phyloP scores from a whole-genome alignment of 306 rosid species.

The Dalbergia cultrata region DNA sequence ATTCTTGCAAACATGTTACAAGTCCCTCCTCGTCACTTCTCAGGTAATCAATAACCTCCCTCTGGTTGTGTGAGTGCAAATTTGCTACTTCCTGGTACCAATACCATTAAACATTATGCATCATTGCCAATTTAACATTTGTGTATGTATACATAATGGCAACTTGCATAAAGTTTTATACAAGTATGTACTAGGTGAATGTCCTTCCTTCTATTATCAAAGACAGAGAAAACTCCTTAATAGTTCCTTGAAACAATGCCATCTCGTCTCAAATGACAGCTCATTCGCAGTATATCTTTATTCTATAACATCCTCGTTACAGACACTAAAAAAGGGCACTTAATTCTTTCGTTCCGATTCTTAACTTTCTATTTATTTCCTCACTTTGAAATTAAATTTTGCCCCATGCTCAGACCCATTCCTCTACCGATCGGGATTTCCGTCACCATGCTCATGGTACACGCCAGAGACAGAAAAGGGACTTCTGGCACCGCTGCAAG shows the following conservation, averaged over 20 bases:
- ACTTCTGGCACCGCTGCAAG: too few species aligned
- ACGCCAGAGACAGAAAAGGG: too few species aligned
- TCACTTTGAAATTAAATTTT: too few species aligned
- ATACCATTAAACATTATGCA: slow-evolving; percentile 6
- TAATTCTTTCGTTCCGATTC: too few species aligned
- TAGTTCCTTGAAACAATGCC: slow-evolving; percentile 14
- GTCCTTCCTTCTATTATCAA: slow-evolving; percentile 11
- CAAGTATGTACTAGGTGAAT: slow-evolving; percentile 2
- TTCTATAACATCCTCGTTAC: not conserved
- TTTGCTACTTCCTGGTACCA: slow-evolving; percentile 5
- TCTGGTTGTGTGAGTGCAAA: not conserved
- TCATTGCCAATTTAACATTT: not conserved
- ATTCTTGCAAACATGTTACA: not conserved
- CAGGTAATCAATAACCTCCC: not conserved
- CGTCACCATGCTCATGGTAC: too few species aligned
- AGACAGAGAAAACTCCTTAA: not conserved
- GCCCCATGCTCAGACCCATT: too few species aligned
- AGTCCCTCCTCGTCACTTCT: slow-evolving; percentile 15
- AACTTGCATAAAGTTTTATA: not conserved
- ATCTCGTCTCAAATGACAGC: not conserved
- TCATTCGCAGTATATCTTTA: not conserved
- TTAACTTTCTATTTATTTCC: too few species aligned
- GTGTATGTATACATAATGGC: not conserved
- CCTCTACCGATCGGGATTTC: too few species aligned
- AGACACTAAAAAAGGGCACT: too few species aligned